A percentile compares a stretch with the other conserved stretches of the same genome.
phyloP scores from a whole-genome alignment of 495 filamentous ascomycete species.

The Aspergillus haitiensis region DNA sequence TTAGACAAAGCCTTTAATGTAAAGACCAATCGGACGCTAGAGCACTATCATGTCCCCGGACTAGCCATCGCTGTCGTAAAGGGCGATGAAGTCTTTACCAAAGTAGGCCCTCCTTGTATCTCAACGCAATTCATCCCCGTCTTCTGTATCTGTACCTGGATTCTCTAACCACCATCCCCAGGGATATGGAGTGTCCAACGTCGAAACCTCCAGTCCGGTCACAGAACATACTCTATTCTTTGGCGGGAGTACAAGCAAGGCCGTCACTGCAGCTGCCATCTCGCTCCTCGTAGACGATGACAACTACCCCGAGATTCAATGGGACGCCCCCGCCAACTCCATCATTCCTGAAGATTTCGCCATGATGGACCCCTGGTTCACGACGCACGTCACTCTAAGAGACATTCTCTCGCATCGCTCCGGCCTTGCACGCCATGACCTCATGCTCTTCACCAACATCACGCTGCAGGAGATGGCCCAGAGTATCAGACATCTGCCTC shows the following conservation, averaged over 20 bases:
- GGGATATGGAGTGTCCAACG: constrained; percentile 52
- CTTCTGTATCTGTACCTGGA: constrained; percentile 2
- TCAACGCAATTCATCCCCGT: background rate
- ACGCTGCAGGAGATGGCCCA: constrained; percentile 35
- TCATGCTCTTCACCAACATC: constrained; percentile 25
- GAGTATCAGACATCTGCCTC: constrained; percentile 42
- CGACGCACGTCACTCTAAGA: constrained; percentile 46
- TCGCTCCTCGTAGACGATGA: constrained; percentile 47
- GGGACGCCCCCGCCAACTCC: constrained; percentile 48
- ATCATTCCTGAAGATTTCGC: constrained; percentile 57
- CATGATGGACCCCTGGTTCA: constrained; percentile 44
- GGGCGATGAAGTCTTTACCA: constrained; percentile 39
- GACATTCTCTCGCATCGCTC: constrained; percentile 54
- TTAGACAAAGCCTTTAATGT: constrained; percentile 34
- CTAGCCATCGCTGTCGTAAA: constrained; percentile 51
- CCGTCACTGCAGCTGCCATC: constrained; percentile 53
- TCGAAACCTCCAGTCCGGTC: constrained; percentile 38
- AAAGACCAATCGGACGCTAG: constrained; percentile 37
- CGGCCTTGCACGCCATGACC: constrained; percentile 50
- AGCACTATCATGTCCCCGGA: constrained; percentile 53
- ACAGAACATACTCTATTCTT: constrained; percentile 48
- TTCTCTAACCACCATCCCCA: constrained; percentile 18
- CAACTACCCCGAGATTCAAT: constrained; percentile 37
- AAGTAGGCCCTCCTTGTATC: constrained; percentile 32
- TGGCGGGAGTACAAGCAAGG: constrained; percentile 55